A percentile compares a stretch with the other conserved stretches of the same genome.
Evolutionary conservation across 2,329 filamentous ascomycete genomes (phyloP).

Genomic region (Elsinoe necatrix): DNA sequence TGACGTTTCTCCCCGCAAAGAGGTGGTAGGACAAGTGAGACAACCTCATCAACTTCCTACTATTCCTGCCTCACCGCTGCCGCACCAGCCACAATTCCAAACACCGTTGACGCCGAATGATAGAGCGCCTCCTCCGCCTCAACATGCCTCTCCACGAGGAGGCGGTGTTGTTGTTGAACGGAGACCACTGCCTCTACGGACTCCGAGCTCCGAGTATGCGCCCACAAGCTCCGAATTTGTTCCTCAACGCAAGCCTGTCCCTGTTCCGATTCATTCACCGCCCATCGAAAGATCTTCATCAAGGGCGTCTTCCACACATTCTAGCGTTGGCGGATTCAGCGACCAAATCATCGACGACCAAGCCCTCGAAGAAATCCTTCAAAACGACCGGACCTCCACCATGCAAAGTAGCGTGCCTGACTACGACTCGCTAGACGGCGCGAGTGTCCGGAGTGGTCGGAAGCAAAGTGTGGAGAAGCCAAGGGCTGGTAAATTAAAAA

Average conservation of each 20-base stretch:
- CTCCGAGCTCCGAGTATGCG: background rate
- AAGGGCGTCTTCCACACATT: conserved; percentile 18
- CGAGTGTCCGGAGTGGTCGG: conserved; percentile 50
- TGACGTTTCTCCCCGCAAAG: conserved; percentile 50
- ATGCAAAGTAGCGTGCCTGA: conserved; percentile 49
- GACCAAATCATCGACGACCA: conserved; percentile 38
- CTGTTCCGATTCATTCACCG: conserved; percentile 18
- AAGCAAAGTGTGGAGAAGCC: conserved; percentile 54
- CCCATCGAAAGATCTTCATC: conserved; percentile 12
- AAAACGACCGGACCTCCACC: conserved; percentile 23
- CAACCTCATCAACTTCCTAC: conserved; percentile 32
- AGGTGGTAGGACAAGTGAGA: conserved; percentile 18
- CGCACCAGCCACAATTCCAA: conserved; percentile 31
- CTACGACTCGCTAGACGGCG: conserved; percentile 63
- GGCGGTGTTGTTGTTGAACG: background rate
- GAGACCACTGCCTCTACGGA: conserved; percentile 2
- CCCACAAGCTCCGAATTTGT: conserved; percentile 18
- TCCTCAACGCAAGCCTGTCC: conserved; percentile 23
- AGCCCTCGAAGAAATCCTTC: conserved; percentile 32
- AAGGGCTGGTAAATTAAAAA: conserved; percentile 71
- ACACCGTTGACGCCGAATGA: conserved; percentile 9
- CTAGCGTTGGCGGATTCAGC: conserved; percentile 38
- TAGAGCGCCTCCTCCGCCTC: conserved; percentile 24
- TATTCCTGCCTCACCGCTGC: conserved; percentile 39
- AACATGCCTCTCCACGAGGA: conserved; percentile 16